Conservation (phyloP, 2,329 filamentous ascomycete genomes). For the Penicillium sp. region DNA sequence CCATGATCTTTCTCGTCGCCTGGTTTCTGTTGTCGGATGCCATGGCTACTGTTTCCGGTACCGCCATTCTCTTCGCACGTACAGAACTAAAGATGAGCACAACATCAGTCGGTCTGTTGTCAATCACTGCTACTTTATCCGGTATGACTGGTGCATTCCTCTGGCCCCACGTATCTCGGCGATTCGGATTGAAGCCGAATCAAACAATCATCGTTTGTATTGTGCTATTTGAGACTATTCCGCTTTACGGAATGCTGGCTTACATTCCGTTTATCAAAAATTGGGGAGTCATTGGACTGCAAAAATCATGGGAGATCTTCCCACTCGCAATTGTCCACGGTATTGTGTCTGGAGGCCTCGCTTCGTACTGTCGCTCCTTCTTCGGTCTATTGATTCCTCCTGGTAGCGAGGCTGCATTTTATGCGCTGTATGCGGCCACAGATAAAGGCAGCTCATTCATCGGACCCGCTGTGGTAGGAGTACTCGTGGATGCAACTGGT, state of each 20-base stretch:
- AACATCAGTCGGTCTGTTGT: constrained; percentile 79
- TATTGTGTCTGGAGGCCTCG: constrained; percentile 80
- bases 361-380: constrained; percentile 81
- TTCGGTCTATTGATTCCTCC: constrained; percentile 88
- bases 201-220: constrained; percentile 90
- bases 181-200: constrained; percentile 67
- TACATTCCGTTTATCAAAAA: constrained; percentile 74
- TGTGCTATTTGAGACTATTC: constrained; percentile 83
- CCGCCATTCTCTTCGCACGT: constrained; percentile 88
- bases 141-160: constrained; percentile 82
- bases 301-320: constrained; percentile 92
- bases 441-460: constrained; percentile 91
- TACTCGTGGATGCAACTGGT: constrained; percentile 76
- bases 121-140: constrained; percentile 77
- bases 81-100: constrained; percentile 82
- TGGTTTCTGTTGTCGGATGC: constrained; percentile 93
- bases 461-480: constrained; percentile 83
- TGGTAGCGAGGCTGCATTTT: constrained; percentile 88
- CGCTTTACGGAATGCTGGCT: constrained; percentile 79
- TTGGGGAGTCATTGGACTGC: constrained; percentile 75
- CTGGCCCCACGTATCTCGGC: constrained; percentile 74
- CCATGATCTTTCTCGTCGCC: constrained; percentile 76
- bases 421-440: constrained; percentile 89
- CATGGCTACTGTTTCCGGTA: constrained; percentile 86
- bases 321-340: constrained; percentile 83